Evolutionary conservation across 495 filamentous ascomycete genomes (phyloP), one percentile per base, ranked within the genome.

Genomic region (Aspergillus haitiensis): DNA sequence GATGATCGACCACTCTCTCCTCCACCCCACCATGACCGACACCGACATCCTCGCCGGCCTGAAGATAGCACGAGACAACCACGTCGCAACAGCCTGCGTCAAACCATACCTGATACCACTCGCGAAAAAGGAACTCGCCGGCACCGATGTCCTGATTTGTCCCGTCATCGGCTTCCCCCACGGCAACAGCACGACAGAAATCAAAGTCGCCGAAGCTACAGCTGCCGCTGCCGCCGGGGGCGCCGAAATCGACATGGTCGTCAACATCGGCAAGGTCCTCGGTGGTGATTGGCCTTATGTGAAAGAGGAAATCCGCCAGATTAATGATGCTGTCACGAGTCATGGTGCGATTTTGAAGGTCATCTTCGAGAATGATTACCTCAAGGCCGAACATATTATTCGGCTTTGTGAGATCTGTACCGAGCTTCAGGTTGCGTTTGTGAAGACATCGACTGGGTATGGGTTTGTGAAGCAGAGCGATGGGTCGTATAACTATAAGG

Each of bases 1-100:
- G 59, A 73, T 75, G 65, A 85, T 86, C 64, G 84, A 86, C 67
- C 82, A 86, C 66, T 85, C 81, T 47, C 75, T 86, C 34, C 74
- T 86, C 3, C 81, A 85, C 62, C 84, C 82, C n/a, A 82, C 78
- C 33, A 78, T 84, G 75, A 84, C 83, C 45, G 82, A 85, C 64
- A 64, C 62, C 13, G 79, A 82, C n/a, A 73, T 85, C 62, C 54
- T 68, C 11, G 62, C 71, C 13, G 84, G 82, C 4, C 76, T 86
- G 3, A 60, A 74, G 40, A 73, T 81, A 50, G 70, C 76, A 36
- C 75, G 70, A 35, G 69, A 74, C 11, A 67, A 78, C 66, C 65
- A 75, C 44, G 81, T 85, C 13, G 83, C 81, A 6, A 79, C 82
- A 4, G 82, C 79, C 37, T 84, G 82, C 64, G 65, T 85, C 13